Evolutionary conservation across 306 rosid species (phyloP).

Genomic region (Vicia faba): DNA sequence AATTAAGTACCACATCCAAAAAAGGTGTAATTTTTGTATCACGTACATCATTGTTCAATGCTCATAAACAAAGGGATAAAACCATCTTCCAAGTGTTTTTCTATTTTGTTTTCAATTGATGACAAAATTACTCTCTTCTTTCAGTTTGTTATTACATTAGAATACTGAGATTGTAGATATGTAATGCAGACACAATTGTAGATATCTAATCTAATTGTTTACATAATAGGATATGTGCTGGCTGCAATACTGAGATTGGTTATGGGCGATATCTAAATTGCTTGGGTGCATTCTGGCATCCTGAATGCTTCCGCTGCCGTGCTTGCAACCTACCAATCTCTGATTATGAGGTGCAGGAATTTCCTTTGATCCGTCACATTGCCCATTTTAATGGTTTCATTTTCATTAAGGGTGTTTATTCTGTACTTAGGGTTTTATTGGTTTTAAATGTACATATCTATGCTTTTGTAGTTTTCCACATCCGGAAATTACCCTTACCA

Average conservation of each 20-base stretch:
- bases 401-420: constrained; percentile 21
- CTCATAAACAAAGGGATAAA: too few species aligned
- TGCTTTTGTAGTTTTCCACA: constrained; percentile 75
- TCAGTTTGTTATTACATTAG: constrained; percentile 10
- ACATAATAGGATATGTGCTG: constrained; percentile 71
- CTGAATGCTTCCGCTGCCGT: constrained; percentile 94
- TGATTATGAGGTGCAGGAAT: constrained; percentile 72
- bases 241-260: constrained; percentile 75
- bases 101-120: too few species aligned
- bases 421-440: background rate
- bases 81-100: too few species aligned
- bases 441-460: constrained; percentile 3
- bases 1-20: constrained; percentile 34
- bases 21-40: constrained; percentile 9
- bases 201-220: constrained; percentile 10
- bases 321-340: constrained; percentile 90
- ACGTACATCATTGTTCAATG: constrained; percentile 8
- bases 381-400: constrained; percentile 29
- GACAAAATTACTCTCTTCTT: constrained; percentile 31
- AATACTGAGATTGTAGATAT: too few species aligned
- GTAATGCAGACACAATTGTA: constrained; percentile 29
- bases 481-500: constrained; percentile 88
- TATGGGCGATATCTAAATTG: constrained; percentile 89
- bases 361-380: constrained; percentile 10
- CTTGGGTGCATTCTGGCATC: constrained; percentile 94